Base-by-base conservation (phyloP, 2,329 filamentous ascomycete genomes). In the Clonostachys rosea region DNA sequence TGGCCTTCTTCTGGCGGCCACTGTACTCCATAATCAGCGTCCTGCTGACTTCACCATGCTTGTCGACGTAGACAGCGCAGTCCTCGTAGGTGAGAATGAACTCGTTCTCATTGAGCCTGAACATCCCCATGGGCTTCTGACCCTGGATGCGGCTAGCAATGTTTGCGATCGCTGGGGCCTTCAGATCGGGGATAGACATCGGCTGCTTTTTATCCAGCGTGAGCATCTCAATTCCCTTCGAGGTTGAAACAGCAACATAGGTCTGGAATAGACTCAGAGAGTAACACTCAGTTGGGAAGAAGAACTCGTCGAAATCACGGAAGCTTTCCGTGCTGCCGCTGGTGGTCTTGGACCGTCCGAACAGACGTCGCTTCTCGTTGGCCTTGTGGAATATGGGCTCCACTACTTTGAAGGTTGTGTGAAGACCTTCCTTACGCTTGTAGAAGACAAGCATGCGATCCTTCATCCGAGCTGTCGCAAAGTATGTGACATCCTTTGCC, bases 11-110 rank as follows among this genome's bases (percentile, higher is more conserved):
- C 62, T 81, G 78, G 59, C 87, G 92, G 55, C 94, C 94, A n/a
- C 95, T 94, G 65, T 97, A 99, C 63, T 97, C 91, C 91, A 99
- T 96, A 59, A 97, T 91, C 49, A 97, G 89, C 30, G 87, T 90
- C 42, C 95, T 87, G 37, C 85, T 92, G 30, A 99, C 90, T 51
- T 99, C 94, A 54, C 94, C 94, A 66, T 97, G 91, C 69, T 97
- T 96, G 73, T 99, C 95, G 61, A 97, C 88, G 60, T 97, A 99
- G 9, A 99, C 91, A 16, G 91, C 94, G 57, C 92, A 97, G 66
- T 96, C 91, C 66, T 95, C 89, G 65, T 97, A 99, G 36, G 88
- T 89, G 43, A 96, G 83, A 24, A 99, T 74, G 68, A 97, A 99
- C 64, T 96, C 94, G 48, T 88, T 87, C 49, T 95, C 89, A 54